Evolutionary conservation across 495 filamentous ascomycete species (phyloP), one percentile per base, ranked within the genome.

Genomic region (Bathelium albidoporum): DNA sequence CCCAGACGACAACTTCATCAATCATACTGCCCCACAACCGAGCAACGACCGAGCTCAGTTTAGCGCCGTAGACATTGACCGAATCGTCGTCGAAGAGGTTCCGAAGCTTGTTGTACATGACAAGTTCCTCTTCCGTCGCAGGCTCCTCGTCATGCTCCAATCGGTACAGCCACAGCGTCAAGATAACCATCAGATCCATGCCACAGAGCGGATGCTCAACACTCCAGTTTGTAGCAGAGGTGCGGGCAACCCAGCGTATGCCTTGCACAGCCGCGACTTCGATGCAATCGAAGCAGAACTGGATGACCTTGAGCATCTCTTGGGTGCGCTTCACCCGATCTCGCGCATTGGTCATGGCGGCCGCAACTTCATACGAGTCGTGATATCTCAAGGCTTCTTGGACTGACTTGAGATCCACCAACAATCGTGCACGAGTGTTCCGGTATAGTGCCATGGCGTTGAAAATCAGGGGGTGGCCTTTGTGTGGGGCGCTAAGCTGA

Each of bases 141-240:
- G 87, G 85, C 78, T 97, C 95, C 68, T 95, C 90, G 82, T 98
- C 94, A 80, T 97, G 91, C 89, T 98, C 94, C 80, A 98, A 86
- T 77, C 90, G 89, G 80, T 95, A 97, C 71, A 98, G 85, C 94
- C 94, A 98, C 68, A 98, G 80, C 73, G 89, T 96, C 70, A 98
- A 89, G 69, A 97, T 96, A 78, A 98, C 93, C 87, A 98, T 97
- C 71, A 98, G 82, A 75, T 98, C 94, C 77, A 98, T 82, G 67
- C 91, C 95, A 72, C 91, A 96, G 43, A 98, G 85, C 32, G 95
- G 94, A 73, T 98, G 94, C 79, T 98, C 94, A 55, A 97, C 87
- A 77, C 94, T 98, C 94, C 94, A 98, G 79, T 98, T 97, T 60
- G 94, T 95, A 58, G 94, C 90, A 61, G 90, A 95, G 26, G 92